A percentile compares a stretch with the other conserved stretches of the same genome.
phyloP scores from a whole-genome alignment of 1,139 yeast species.

The Debaryomycetaceae sp. region DNA sequence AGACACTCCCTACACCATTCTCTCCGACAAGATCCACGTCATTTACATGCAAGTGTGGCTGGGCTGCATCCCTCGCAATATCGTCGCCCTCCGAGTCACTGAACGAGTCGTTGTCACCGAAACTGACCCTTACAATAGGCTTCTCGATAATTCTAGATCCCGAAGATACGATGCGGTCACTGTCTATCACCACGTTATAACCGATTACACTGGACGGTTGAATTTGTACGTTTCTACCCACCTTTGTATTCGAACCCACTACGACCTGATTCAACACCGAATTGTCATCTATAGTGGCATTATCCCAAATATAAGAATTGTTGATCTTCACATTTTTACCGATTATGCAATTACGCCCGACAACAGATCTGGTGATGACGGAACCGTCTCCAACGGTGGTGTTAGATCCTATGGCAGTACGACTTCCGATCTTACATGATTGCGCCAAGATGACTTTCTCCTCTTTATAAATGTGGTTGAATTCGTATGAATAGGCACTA shows the following conservation, averaged over 20 bases:
- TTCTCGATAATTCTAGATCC: slow-evolving; percentile 51
- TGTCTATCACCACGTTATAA: slow-evolving; percentile 63
- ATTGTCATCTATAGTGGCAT: slow-evolving; percentile 67
- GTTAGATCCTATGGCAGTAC: slow-evolving; percentile 75
- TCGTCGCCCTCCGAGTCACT: slow-evolving; percentile 26
- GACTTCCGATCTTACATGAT: slow-evolving; percentile 75
- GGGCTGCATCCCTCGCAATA: slow-evolving; percentile 5
- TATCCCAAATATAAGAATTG: slow-evolving; percentile 86
- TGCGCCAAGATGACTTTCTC: slow-evolving; percentile 83
- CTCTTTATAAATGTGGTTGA: slow-evolving; percentile 84
- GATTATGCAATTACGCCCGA: slow-evolving; percentile 82
- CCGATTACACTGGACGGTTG: slow-evolving; percentile 81
- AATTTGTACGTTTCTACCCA: slow-evolving; percentile 51
- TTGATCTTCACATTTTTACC: slow-evolving; percentile 71
- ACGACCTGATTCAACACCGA: slow-evolving; percentile 58
- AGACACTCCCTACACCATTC: slow-evolving; percentile 56
- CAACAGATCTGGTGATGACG: slow-evolving; percentile 58
- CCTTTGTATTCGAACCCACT: slow-evolving; percentile 58
- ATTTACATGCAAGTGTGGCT: slow-evolving; percentile 9
- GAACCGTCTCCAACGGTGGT: slow-evolving; percentile 64
- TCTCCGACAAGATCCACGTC: slow-evolving; percentile 51
- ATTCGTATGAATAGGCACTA: slow-evolving; percentile 74
- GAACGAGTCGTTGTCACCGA: slow-evolving; percentile 18
- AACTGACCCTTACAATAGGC: slow-evolving; percentile 35
- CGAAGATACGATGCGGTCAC: slow-evolving; percentile 41